phyloP scores from a whole-genome alignment of 139 green algal genomes.

The Haematococcus sp. region DNA sequence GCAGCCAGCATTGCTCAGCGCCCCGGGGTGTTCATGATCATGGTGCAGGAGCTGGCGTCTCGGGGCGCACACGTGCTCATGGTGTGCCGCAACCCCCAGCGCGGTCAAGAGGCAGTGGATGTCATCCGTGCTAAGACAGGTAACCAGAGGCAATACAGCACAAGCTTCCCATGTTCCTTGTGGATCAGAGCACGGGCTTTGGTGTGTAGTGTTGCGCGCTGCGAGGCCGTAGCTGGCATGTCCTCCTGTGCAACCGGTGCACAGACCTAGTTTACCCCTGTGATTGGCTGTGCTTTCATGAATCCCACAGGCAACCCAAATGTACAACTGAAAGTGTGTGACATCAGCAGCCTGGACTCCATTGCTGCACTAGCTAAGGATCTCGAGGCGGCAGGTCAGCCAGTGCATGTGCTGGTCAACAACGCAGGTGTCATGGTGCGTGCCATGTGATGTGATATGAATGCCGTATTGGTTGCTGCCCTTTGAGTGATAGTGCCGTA shows the following conservation, averaged over 20 bases:
- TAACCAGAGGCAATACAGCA: conserved; percentile 19
- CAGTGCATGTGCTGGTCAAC: conserved; percentile 69
- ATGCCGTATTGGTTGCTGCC: too few relatives aligned
- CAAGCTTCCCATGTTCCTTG: too few relatives aligned
- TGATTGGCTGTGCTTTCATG: background rate
- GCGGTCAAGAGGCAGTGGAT: conserved; percentile 44
- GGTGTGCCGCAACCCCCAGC: conserved; percentile 56
- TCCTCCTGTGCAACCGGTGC: too few relatives aligned
- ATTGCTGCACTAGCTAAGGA: conserved; percentile 43
- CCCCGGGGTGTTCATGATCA: conserved; percentile 6
- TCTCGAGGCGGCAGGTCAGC: conserved; percentile 24
- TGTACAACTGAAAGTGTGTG: conserved; percentile 58
- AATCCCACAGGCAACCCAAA: conserved; percentile 42
- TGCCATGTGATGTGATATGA: background rate
- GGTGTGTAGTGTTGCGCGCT: too few relatives aligned
- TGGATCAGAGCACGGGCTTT: too few relatives aligned
- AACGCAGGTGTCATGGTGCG: conserved; percentile 66
- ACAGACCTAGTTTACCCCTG: too few relatives aligned
- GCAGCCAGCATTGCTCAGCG: background rate
- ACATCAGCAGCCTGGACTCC: conserved; percentile 50
- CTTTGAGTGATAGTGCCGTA: too few relatives aligned
- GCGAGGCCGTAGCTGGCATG: too few relatives aligned
- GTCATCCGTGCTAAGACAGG: conserved; percentile 17
- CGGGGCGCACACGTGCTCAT: conserved; percentile 57
- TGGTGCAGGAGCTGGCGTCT: conserved; percentile 44